phyloP scores from a whole-genome alignment of 179 eudicot species.

The Corrigiola litoralis region DNA sequence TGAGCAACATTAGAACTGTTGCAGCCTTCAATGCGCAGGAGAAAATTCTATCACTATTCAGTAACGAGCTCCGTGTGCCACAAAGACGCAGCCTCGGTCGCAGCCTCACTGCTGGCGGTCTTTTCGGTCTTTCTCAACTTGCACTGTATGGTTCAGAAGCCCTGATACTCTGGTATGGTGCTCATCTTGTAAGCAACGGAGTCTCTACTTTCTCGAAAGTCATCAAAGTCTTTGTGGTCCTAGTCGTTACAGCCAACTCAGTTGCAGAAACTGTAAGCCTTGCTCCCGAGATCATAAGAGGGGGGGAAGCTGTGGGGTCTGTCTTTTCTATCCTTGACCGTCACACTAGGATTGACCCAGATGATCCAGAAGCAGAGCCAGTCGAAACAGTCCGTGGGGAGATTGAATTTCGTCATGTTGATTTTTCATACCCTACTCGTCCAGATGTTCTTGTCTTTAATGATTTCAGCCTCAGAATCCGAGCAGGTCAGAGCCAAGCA shows the following conservation, averaged over 20 bases:
- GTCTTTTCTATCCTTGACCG: constrained; percentile 87
- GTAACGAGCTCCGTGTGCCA: constrained; percentile 70
- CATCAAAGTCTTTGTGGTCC: constrained; percentile 85
- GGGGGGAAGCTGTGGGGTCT: constrained; percentile 90
- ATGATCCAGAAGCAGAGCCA: constrained; percentile 76
- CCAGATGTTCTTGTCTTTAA: constrained; percentile 73
- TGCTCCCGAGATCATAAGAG: constrained; percentile 91
- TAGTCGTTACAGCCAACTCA: constrained; percentile 92
- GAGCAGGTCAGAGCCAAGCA: constrained; percentile 97
- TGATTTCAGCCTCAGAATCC: constrained; percentile 78
- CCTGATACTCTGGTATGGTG: constrained; percentile 94
- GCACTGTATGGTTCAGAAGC: constrained; percentile 95
- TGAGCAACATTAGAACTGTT: constrained; percentile 93
- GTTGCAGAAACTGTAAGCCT: constrained; percentile 97
- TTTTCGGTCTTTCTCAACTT: constrained; percentile 93
- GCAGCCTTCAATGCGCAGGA: constrained; percentile 99
- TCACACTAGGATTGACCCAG: constrained; percentile 69
- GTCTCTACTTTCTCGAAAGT: constrained; percentile 91
- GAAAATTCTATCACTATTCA: constrained; percentile 71
- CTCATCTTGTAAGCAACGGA: constrained; percentile 81
- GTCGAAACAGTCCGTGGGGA: constrained; percentile 82
- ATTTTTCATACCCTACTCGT: constrained; percentile 83
- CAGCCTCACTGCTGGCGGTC: constrained; percentile 67
- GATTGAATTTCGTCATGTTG: constrained; percentile 85
- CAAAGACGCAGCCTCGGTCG: constrained; percentile 70